These are phyloP conservation scores for Bigelowiella natans DNA, from an alignment of 78 protist genomes.

Conservation along the genomic window DNA sequence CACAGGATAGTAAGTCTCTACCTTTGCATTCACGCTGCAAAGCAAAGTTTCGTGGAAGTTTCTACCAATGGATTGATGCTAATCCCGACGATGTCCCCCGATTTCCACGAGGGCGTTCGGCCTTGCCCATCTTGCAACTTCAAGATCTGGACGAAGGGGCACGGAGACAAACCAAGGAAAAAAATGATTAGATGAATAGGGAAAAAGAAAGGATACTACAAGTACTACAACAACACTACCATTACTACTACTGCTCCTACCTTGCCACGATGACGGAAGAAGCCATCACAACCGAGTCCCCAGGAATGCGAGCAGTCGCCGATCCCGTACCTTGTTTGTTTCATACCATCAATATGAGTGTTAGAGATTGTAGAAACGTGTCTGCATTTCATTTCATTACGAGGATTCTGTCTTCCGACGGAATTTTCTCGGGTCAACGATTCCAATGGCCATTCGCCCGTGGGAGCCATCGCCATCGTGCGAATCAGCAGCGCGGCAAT, in stretches of 20 bases:
- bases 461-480: background rate
- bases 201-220: too few relatives aligned
- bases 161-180: too few relatives aligned
- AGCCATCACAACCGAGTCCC: background rate
- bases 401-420: background rate
- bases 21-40: too few relatives aligned
- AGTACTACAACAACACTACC: too few relatives aligned
- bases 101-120: background rate
- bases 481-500: background rate
- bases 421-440: background rate
- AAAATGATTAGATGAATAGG: too few relatives aligned
- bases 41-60: too few relatives aligned
- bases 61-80: background rate
- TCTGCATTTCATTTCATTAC: too few relatives aligned
- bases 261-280: background rate
- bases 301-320: background rate
- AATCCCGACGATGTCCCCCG: background rate
- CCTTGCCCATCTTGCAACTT: background rate
- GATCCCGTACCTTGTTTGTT: background rate
- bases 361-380: too few relatives aligned
- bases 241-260: too few relatives aligned
- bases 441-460: background rate
- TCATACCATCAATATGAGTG: too few relatives aligned
- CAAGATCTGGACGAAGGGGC: too few relatives aligned
- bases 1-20: too few relatives aligned